phyloP scores from a whole-genome alignment of 768 basidiomycete genomes.

The Leccinum fibrillosum region DNA sequence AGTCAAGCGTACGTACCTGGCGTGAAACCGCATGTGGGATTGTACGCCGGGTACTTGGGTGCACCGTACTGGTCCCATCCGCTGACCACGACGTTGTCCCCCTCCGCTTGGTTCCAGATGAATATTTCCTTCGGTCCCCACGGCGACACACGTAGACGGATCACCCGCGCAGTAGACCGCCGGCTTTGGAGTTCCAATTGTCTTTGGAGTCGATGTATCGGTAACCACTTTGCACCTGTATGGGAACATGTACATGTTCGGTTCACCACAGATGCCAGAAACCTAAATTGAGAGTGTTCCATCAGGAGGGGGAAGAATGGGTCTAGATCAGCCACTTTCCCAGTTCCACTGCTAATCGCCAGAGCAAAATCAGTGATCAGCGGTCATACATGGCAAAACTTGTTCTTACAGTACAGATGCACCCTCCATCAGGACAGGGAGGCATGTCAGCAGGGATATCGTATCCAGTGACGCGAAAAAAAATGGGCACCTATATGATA shows the following conservation, averaged over 20 bases:
- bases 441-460: conserved; percentile 8
- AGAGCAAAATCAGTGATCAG: not conserved
- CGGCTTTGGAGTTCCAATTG: not conserved
- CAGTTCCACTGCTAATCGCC: not conserved
- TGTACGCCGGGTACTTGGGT: conserved; percentile 6
- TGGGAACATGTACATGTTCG: conserved; percentile 7
- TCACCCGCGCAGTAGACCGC: conserved; percentile 11
- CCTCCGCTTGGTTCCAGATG: not conserved
- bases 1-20: conserved; percentile 5
- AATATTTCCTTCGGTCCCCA: conserved; percentile 9
- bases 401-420: conserved; percentile 4
- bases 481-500: conserved; percentile 9
- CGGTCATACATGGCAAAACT: not conserved
- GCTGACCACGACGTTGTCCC: conserved; percentile 3
- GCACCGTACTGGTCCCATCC: conserved; percentile 1
- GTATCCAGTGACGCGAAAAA: not conserved
- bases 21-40: conserved; percentile 9
- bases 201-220: not conserved
- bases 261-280: conserved; percentile 5
- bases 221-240: not conserved
- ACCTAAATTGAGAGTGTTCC: not conserved
- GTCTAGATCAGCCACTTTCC: conserved; percentile 2
- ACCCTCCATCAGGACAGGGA: not conserved
- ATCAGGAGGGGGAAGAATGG: not conserved
- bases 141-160: not conserved